phyloP scores from a whole-genome alignment of 108 stramenopile genomes.

The Hondaea fermentalgiana region DNA sequence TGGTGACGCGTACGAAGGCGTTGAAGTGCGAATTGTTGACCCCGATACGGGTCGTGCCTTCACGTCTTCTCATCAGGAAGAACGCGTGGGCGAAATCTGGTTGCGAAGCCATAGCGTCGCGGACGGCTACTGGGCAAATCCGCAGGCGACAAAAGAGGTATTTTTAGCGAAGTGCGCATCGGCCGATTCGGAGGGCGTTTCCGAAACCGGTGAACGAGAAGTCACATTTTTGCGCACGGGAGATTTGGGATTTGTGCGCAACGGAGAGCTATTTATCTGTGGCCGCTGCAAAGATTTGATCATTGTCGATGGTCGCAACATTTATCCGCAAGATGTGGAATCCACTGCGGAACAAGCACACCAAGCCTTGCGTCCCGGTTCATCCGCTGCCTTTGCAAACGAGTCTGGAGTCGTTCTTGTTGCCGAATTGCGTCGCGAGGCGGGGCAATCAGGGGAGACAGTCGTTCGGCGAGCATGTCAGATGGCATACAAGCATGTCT shows the following conservation, averaged over 20 bases:
- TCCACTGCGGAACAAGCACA: constrained; percentile 69
- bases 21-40: neutral
- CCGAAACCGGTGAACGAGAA: neutral
- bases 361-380: constrained; percentile 68
- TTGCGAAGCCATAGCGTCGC: constrained; percentile 70
- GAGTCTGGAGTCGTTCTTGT: constrained; percentile 61
- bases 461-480: neutral
- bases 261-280: constrained; percentile 83
- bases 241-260: constrained; percentile 87
- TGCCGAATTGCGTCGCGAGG: constrained; percentile 49
- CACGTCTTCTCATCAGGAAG: neutral
- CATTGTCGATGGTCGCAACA: constrained; percentile 93
- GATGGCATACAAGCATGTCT: neutral
- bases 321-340: constrained; percentile 98
- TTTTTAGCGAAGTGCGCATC: neutral
- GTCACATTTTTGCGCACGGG: constrained; percentile 75
- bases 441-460: neutral
- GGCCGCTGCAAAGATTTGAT: constrained; percentile 91
- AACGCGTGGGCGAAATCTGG: constrained; percentile 84
- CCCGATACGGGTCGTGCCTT: neutral
- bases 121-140: constrained; percentile 57
- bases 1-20: neutral
- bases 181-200: neutral
- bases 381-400: constrained; percentile 74
- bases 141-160: constrained; percentile 1